These are phyloP conservation scores for Quercus dentata DNA, from an alignment of 306 rosid genomes.

Conservation along the genomic window DNA sequence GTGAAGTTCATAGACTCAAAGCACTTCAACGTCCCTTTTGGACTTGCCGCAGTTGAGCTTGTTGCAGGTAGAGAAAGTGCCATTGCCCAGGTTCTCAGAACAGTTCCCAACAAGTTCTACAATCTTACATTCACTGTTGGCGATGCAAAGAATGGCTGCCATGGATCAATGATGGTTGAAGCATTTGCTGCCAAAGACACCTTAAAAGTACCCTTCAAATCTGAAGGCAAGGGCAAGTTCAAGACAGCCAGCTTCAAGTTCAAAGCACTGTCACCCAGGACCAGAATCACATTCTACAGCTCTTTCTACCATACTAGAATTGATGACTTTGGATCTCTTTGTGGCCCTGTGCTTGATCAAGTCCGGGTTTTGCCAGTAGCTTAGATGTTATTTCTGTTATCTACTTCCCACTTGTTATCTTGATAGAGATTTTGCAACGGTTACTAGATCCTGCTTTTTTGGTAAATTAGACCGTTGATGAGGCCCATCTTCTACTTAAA, in stretches of 20 bases:
- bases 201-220: slow-evolving; percentile 71
- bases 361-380: slow-evolving; percentile 53
- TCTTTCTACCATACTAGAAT: slow-evolving; percentile 79
- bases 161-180: slow-evolving; percentile 91
- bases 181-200: slow-evolving; percentile 82
- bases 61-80: slow-evolving; percentile 95
- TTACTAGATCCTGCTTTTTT: slow-evolving; percentile 12
- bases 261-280: slow-evolving; percentile 58
- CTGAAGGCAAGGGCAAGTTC: slow-evolving; percentile 71
- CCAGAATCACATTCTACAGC: slow-evolving; percentile 89
- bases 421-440: slow-evolving; percentile 25
- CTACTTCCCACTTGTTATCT: background rate
- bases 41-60: slow-evolving; percentile 70
- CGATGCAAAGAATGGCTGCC: slow-evolving; percentile 88
- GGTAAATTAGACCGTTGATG: slow-evolving; percentile 37
- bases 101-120: slow-evolving; percentile 56
- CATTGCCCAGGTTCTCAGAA: slow-evolving; percentile 74
- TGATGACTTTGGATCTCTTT: slow-evolving; percentile 81
- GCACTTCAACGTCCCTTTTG: slow-evolving; percentile 65
- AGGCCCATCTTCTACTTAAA: background rate
- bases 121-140: slow-evolving; percentile 65
- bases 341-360: slow-evolving; percentile 86
- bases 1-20: slow-evolving; percentile 71
- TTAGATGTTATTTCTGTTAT: slow-evolving; percentile 10
- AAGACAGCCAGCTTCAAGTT: slow-evolving; percentile 55